Conservation (phyloP, 169 alveolate species). For the Sarcocystis neurona region DNA sequence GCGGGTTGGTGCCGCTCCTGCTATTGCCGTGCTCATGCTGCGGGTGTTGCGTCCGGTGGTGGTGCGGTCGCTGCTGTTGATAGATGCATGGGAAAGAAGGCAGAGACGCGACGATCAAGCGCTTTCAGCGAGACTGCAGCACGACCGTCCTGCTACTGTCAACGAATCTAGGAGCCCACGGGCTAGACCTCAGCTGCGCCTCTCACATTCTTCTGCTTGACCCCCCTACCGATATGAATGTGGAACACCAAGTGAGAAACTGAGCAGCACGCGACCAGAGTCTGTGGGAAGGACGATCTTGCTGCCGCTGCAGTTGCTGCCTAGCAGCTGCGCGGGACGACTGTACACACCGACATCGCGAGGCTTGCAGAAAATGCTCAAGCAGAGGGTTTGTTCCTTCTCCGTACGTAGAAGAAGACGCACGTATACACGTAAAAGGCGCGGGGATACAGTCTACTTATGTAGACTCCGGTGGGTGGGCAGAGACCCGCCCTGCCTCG, state of each 20-base stretch:
- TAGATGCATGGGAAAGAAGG: slow-evolving; percentile 11
- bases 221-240: slow-evolving; percentile 63
- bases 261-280: neutral
- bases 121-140: slow-evolving; percentile 38
- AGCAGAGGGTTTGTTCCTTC: too few relatives aligned
- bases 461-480: too few relatives aligned
- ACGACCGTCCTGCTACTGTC: slow-evolving; percentile 57
- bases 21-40: neutral
- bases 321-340: too few relatives aligned
- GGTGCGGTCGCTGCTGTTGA: neutral
- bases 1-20: neutral
- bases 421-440: too few relatives aligned
- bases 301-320: too few relatives aligned
- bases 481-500: too few relatives aligned
- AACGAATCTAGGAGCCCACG: slow-evolving; percentile 59
- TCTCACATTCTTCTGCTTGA: slow-evolving; percentile 61
- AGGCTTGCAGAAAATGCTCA: too few relatives aligned
- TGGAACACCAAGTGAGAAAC: slow-evolving; percentile 57
- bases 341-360: too few relatives aligned
- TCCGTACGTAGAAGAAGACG: too few relatives aligned
- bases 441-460: too few relatives aligned
- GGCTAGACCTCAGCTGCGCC: slow-evolving; percentile 64
- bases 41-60: neutral
- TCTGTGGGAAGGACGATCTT: too few relatives aligned
- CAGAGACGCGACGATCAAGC: slow-evolving; percentile 26